Conservation (phyloP, 1,284 basidiomycete species). For the Sanguinoderma infundibulare region DNA sequence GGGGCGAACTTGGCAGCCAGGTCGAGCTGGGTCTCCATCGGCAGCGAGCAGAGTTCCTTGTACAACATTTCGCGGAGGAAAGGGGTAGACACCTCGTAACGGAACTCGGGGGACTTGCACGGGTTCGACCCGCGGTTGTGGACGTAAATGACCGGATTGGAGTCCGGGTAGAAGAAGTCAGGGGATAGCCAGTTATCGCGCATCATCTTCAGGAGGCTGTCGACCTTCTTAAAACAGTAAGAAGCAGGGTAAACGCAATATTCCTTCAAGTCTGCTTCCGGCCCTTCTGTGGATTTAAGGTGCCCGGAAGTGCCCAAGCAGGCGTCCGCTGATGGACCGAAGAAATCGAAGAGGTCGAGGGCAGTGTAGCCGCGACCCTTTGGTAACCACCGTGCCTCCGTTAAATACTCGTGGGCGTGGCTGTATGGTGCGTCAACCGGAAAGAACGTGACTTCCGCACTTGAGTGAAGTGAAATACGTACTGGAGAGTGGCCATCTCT, state of each 20-base stretch:
- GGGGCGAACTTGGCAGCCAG: background rate
- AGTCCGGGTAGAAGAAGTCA: background rate
- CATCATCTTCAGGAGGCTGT: background rate
- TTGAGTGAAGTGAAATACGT: background rate
- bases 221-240: no score
- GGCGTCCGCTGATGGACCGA: background rate
- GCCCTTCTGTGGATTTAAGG: background rate
- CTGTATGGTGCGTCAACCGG: background rate
- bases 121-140: background rate
- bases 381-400: no score
- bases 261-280: background rate
- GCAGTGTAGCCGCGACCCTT: no score
- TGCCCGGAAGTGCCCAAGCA: background rate
- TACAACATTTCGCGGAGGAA: background rate
- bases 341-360: no score
- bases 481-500: background rate
- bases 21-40: background rate
- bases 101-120: background rate
- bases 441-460: no score
- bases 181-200: background rate
- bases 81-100: background rate
- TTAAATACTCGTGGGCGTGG: no score
- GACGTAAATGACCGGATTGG: background rate
- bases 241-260: background rate
- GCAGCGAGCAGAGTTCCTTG: background rate